Percentiles rank a stretch among this genome's conserved stretches.
Conservation (phyloP, 2,329 filamentous ascomycete genomes). For the Penicillium expansum region DNA sequence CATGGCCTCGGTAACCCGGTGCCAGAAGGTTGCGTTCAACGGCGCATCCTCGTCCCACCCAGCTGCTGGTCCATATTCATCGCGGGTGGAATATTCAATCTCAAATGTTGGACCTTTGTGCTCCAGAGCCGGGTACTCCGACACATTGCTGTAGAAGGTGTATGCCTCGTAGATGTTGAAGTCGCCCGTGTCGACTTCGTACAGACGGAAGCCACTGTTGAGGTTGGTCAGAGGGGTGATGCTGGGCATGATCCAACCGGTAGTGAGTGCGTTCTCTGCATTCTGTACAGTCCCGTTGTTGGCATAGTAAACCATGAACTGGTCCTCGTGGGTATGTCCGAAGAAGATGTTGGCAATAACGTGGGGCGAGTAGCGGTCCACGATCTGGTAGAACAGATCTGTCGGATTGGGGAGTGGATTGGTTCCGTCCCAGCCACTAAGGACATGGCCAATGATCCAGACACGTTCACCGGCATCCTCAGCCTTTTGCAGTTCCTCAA, state of each 20-base stretch:
- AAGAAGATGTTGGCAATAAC: constrained; percentile 57
- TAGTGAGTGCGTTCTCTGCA: constrained; percentile 45
- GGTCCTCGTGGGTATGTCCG: constrained; percentile 56
- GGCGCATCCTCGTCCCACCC: constrained; percentile 50
- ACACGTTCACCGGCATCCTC: constrained; percentile 54
- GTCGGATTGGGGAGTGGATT: constrained; percentile 55
- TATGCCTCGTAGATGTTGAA: constrained; percentile 56
- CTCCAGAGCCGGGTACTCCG: constrained; percentile 40
- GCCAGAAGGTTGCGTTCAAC: constrained; percentile 60
- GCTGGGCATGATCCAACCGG: constrained; percentile 53
- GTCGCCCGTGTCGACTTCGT: constrained; percentile 54
- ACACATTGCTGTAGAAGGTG: constrained; percentile 55
- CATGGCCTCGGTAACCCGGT: constrained; percentile 57
- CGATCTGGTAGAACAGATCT: constrained; percentile 55
- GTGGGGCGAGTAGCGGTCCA: constrained; percentile 55
- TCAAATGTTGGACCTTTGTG: constrained; percentile 48
- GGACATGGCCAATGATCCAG: constrained; percentile 56
- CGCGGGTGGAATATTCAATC: constrained; percentile 53
- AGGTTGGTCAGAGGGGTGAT: constrained; percentile 56
- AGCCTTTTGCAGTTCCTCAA: constrained; percentile 52
- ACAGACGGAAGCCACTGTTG: constrained; percentile 54
- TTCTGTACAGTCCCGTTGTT: constrained; percentile 50
- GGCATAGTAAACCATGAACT: constrained; percentile 55
- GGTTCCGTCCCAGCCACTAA: constrained; percentile 55
- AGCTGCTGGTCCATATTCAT: constrained; percentile 47